These are phyloP conservation scores for Leptodermis oblonga DNA, from an alignment of 257 asterid species.

Conservation along the genomic window DNA sequence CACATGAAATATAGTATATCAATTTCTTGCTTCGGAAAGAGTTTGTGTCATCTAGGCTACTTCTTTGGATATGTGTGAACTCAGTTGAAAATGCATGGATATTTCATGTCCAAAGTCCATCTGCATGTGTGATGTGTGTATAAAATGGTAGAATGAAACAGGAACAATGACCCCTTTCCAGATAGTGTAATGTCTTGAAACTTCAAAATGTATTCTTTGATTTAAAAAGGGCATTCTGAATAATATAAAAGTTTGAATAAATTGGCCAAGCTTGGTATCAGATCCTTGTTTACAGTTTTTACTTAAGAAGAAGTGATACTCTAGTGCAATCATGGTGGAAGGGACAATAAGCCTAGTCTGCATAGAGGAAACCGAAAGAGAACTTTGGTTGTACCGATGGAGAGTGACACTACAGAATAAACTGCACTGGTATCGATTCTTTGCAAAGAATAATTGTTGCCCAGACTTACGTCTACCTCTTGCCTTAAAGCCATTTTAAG, in stretches of 20 bases:
- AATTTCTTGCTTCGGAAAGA: neutral
- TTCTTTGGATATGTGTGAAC: neutral
- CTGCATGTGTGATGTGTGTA: neutral
- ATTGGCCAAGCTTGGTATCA: neutral
- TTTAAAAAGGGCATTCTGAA: neutral
- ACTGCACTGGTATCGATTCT: neutral
- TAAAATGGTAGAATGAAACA: neutral
- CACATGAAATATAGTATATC: too few relatives aligned
- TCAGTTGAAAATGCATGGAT: neutral
- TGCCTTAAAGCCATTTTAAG: neutral
- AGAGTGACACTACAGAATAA: too few relatives aligned
- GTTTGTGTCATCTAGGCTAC: neutral
- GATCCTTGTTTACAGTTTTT: neutral
- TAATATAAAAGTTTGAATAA: neutral
- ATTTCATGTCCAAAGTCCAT: neutral
- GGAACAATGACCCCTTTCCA: neutral
- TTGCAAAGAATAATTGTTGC: neutral
- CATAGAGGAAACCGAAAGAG: too few relatives aligned
- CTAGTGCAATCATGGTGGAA: too few relatives aligned
- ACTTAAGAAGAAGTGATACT: neutral
- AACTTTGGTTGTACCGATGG: too few relatives aligned
- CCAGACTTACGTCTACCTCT: neutral
- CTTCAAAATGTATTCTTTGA: neutral
- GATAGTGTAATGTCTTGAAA: neutral
- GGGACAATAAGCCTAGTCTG: too few relatives aligned